Evolutionary conservation across 225 moss, liverwort and hornwort genomes (phyloP).

Genomic region (Neckera pumila): DNA sequence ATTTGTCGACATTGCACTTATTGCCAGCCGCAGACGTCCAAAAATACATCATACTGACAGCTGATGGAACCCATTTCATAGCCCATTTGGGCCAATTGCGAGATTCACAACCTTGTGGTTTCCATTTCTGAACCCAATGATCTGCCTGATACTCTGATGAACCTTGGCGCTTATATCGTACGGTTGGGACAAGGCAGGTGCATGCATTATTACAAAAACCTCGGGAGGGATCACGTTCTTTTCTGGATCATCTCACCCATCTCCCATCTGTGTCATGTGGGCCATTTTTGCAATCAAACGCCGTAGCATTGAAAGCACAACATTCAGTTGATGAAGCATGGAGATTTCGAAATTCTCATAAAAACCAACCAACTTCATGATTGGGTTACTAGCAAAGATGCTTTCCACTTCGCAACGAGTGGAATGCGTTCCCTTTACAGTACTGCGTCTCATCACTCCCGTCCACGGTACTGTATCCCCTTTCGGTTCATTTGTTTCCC

Average conservation of each 20-base stretch:
- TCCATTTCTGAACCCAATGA: neutral
- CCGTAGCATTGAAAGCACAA: neutral
- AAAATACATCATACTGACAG: neutral
- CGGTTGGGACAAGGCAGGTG: neutral
- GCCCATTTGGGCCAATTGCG: neutral
- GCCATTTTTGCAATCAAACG: neutral
- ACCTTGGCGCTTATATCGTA: neutral
- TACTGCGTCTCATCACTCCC: neutral
- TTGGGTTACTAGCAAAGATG: neutral
- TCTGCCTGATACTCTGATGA: neutral
- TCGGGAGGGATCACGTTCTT: neutral
- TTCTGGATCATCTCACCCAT: neutral
- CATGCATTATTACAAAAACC: neutral
- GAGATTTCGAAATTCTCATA: neutral
- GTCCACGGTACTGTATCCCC: neutral
- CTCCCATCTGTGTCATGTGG: neutral
- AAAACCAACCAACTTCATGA: neutral
- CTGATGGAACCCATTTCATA: neutral
- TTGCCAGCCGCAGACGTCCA: conserved; percentile 1
- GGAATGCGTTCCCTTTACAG: neutral
- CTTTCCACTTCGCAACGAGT: neutral
- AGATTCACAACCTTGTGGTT: neutral
- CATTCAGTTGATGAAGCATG: neutral
- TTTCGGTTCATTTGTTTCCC: neutral
- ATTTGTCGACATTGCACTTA: neutral